Conservation (phyloP, 2,329 filamentous ascomycete species). For the Trichoderma sp. region DNA sequence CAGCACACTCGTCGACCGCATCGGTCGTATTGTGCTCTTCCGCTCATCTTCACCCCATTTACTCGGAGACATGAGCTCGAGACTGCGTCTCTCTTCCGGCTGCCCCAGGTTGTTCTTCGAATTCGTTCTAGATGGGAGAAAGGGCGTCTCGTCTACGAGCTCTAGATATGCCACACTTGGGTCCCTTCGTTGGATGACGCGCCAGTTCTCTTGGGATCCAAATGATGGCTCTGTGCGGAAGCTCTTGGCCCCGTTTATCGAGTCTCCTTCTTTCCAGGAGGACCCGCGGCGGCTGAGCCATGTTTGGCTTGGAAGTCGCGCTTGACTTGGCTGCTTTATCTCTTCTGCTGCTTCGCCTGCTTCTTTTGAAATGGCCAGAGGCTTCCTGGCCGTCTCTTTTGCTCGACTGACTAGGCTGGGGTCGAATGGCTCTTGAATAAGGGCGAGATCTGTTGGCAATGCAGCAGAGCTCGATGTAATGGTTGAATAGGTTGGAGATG, state of each 20-base stretch:
- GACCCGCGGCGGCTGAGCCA: constrained; percentile 13
- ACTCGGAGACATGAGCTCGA: constrained; percentile 22
- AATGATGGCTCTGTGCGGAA: constrained; percentile 36
- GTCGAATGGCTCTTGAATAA: constrained; percentile 16
- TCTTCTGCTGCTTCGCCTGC: constrained; percentile 30
- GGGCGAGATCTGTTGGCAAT: constrained; percentile 31
- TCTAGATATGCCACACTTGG: constrained; percentile 38
- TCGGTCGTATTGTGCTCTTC: constrained; percentile 18
- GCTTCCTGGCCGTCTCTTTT: constrained; percentile 1
- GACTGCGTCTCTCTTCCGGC: constrained; percentile 12
- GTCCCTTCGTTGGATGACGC: constrained; percentile 32
- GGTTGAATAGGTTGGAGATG: constrained; percentile 32
- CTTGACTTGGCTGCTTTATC: constrained; percentile 30
- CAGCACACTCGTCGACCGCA: constrained; percentile 14
- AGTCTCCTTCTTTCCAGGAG: constrained; percentile 31
- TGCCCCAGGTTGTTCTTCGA: constrained; percentile 26
- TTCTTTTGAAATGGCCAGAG: constrained; percentile 26
- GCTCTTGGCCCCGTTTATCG: constrained; percentile 28
- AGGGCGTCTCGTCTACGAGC: constrained; percentile 38
- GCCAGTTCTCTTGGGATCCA: constrained; percentile 42
- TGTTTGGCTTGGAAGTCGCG: constrained; percentile 28
- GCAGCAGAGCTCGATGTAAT: constrained; percentile 39
- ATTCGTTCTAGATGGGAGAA: constrained; percentile 41
- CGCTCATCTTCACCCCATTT: constrained; percentile 18
- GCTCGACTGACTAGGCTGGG: constrained; percentile 20